These are phyloP conservation scores for Fusarium xyrophilum DNA, from an alignment of 2,329 filamentous ascomycete genomes.

Conservation along the genomic window DNA sequence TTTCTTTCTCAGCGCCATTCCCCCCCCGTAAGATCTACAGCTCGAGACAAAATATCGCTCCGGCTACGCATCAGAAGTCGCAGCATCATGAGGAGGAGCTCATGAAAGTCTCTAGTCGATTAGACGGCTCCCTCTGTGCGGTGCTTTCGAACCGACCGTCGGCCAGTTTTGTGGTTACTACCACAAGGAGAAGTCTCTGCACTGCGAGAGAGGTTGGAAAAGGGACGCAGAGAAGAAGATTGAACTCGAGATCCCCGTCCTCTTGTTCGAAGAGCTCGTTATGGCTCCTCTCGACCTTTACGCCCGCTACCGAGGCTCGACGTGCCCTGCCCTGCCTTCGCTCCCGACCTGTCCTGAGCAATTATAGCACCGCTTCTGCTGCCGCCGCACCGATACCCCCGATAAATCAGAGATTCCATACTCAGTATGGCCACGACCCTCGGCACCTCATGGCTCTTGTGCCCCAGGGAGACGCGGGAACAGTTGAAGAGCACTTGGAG, in stretches of 20 bases:
- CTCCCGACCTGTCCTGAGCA: conserved; percentile 31
- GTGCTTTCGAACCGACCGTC: conserved; percentile 57
- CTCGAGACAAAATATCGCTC: conserved; percentile 1
- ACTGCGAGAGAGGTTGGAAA: conserved; percentile 27
- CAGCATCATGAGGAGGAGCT: conserved; percentile 59
- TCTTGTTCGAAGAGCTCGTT: conserved; percentile 46
- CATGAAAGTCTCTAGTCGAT: conserved; percentile 67
- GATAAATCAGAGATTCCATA: conserved; percentile 14
- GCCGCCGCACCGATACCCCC: conserved; percentile 23
- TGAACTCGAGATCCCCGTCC: conserved; percentile 5
- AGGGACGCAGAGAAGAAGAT: conserved; percentile 17
- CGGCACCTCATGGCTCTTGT: conserved; percentile 62
- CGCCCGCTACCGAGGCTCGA: conserved; percentile 38
- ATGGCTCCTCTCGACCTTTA: conserved; percentile 54
- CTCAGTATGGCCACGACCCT: conserved; percentile 36
- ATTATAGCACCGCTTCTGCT: conserved; percentile 41
- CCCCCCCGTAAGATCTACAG: not conserved
- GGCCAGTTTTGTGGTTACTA: conserved; percentile 38
- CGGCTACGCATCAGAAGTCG: conserved; percentile 25
- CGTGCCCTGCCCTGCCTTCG: conserved; percentile 21
- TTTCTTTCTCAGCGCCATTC: conserved; percentile 26
- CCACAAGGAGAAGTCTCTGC: conserved; percentile 41
- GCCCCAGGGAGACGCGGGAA: conserved; percentile 55
- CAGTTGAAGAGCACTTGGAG: conserved; percentile 61
- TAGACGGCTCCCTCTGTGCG: conserved; percentile 66